Evolutionary conservation across 2,329 filamentous ascomycete species (phyloP).

Genomic region (Pyricularia pennisetigena): DNA sequence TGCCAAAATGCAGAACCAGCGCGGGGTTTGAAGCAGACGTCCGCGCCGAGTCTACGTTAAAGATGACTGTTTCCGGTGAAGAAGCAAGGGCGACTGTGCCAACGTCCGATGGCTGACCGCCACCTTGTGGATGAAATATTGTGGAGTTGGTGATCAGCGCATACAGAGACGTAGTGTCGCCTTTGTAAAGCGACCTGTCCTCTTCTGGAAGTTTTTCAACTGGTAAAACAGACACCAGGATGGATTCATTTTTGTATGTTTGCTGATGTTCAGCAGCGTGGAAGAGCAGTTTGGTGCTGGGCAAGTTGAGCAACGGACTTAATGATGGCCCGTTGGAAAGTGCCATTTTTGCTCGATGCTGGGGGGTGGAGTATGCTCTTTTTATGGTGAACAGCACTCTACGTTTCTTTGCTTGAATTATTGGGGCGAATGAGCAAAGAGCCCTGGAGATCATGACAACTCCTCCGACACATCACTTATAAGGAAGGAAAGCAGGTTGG

Average conservation of each 20-base stretch:
- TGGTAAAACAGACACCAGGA: neutral
- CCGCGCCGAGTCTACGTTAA: conserved; percentile 48
- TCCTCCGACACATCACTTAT: neutral
- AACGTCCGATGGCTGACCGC: conserved; percentile 61
- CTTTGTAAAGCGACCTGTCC: neutral
- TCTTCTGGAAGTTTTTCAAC: neutral
- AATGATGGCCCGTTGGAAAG: neutral
- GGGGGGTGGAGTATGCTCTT: neutral
- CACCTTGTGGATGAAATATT: conserved; percentile 69
- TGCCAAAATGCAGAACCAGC: conserved; percentile 57
- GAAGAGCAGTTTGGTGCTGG: neutral
- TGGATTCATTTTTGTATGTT: neutral
- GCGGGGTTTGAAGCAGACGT: conserved; percentile 37
- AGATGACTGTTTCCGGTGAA: conserved; percentile 18
- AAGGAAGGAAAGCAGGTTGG: no score
- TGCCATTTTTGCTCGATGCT: neutral
- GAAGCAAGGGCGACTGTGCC: conserved; percentile 37
- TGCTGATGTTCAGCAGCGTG: neutral
- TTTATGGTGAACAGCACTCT: neutral
- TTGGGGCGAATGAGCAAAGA: neutral
- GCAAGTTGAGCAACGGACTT: neutral
- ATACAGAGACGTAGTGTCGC: neutral
- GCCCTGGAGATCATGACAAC: neutral
- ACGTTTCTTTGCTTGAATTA: neutral
- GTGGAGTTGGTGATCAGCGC: conserved; percentile 43